These are phyloP conservation scores for Ceratocystis ficicola DNA, from an alignment of 2,329 filamentous ascomycete genomes.

Conservation along the genomic window DNA sequence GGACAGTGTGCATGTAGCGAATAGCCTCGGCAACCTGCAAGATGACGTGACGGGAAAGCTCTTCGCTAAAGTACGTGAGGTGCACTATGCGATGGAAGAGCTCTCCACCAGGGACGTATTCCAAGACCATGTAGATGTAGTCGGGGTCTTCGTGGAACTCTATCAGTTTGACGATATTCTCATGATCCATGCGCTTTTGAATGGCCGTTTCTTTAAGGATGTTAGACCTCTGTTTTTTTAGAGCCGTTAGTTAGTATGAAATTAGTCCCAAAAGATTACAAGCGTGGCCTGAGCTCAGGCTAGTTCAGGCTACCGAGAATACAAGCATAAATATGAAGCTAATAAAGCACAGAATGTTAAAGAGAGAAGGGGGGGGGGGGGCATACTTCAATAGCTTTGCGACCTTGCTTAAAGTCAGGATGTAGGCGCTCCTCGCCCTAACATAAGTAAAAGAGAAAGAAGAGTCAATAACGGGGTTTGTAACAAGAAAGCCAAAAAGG, in stretches of 20 bases:
- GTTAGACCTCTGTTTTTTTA: constrained; percentile 64
- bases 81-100: constrained; percentile 97
- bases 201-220: constrained; percentile 98
- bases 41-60: constrained; percentile 89
- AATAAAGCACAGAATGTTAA: constrained; percentile 23
- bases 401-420: constrained; percentile 89
- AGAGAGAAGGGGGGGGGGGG: background rate
- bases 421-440: constrained; percentile 90
- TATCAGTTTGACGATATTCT: constrained; percentile 86
- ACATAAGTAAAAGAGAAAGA: constrained; percentile 22
- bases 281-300: background rate
- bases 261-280: background rate
- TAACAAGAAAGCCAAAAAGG: background rate
- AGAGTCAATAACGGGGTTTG: constrained; percentile 21
- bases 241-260: background rate
- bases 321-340: background rate
- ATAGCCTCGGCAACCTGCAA: constrained; percentile 87
- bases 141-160: constrained; percentile 88
- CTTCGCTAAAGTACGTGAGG: constrained; percentile 95
- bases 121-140: constrained; percentile 95
- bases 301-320: background rate
- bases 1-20: constrained; percentile 83
- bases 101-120: constrained; percentile 89
- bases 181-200: constrained; percentile 92
- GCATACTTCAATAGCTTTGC: constrained; percentile 94